Percentiles rank a stretch among this genome's conserved stretches.
Evolutionary conservation across 2,329 filamentous ascomycete genomes (phyloP).

Genomic region (Aspergillus melleus): DNA sequence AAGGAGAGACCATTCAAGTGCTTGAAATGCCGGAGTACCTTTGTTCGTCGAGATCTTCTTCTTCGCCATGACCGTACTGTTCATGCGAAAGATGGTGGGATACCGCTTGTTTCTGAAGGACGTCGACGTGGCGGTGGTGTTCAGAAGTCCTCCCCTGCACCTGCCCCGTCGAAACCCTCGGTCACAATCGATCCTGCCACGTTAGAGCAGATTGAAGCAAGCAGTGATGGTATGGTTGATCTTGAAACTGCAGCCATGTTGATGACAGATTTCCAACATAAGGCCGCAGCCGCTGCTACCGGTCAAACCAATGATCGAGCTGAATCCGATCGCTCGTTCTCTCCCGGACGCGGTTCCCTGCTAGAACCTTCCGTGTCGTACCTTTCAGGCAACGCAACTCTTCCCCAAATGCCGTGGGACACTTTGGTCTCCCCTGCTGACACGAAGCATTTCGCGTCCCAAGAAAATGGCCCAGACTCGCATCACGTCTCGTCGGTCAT

Average conservation of each 20-base stretch:
- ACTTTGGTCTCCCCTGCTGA: constrained; percentile 75
- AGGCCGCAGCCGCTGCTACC: constrained; percentile 70
- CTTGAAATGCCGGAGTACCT: constrained; percentile 96
- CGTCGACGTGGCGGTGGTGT: constrained; percentile 63
- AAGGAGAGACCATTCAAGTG: constrained; percentile 99
- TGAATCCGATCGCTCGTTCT: constrained; percentile 63
- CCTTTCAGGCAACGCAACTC: constrained; percentile 72
- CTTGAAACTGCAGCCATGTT: constrained; percentile 98
- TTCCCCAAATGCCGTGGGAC: constrained; percentile 91
- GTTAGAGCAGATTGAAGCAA: constrained; percentile 89
- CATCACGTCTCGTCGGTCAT: constrained; percentile 70
- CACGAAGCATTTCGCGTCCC: constrained; percentile 68
- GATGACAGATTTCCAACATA: constrained; percentile 97
- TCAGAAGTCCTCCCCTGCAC: constrained; percentile 37
- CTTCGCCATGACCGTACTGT: constrained; percentile 97
- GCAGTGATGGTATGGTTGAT: constrained; percentile 87
- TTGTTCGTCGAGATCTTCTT: constrained; percentile 93
- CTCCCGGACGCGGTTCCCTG: constrained; percentile 68
- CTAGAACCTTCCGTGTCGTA: constrained; percentile 79
- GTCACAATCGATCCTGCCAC: constrained; percentile 81
- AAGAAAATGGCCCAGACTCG: constrained; percentile 57
- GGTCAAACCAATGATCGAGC: constrained; percentile 50
- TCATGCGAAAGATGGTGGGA: constrained; percentile 94
- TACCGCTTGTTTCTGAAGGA: constrained; percentile 89
- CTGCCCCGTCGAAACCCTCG: constrained; percentile 69